Percentiles rank a stretch among this genome's conserved stretches.
Conservation (phyloP, 345 rosid genomes). For the Populus euphratica region DNA sequence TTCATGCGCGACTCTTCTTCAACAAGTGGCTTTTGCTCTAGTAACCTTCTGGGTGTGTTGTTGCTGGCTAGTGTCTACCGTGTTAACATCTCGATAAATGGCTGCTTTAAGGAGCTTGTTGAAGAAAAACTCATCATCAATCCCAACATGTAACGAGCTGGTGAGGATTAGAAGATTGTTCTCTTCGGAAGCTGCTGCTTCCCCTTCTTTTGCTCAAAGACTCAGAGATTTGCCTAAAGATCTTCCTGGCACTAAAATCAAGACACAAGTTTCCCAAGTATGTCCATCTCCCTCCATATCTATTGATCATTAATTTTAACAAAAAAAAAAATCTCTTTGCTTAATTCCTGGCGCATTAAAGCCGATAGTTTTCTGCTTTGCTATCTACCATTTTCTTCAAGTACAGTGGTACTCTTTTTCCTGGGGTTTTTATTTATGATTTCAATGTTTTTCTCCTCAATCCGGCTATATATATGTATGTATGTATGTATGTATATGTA, state of each 20-base stretch:
- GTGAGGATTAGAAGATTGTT: slow-evolving; percentile 29
- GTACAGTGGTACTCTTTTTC: background rate
- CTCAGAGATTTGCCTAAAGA: slow-evolving; percentile 70
- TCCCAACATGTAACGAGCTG: slow-evolving; percentile 19
- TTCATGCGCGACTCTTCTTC: background rate
- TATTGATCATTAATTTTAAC: background rate
- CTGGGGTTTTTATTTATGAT: background rate
- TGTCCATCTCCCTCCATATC: background rate
- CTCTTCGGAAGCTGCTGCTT: slow-evolving; percentile 40
- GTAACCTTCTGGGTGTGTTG: background rate
- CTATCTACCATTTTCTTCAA: background rate
- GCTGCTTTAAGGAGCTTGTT: slow-evolving; percentile 43
- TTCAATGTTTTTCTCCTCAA: background rate
- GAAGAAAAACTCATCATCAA: slow-evolving; percentile 27
- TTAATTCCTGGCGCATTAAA: background rate
- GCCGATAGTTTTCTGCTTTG: background rate
- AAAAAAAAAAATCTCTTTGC: background rate
- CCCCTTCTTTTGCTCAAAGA: slow-evolving; percentile 55
- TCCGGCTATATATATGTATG: background rate
- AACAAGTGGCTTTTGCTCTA: background rate
- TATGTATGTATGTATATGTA: no score
- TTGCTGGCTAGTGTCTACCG: background rate
- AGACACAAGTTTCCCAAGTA: slow-evolving; percentile 61
- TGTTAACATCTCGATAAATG: slow-evolving; percentile 30
- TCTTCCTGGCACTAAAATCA: slow-evolving; percentile 61